These are phyloP conservation scores for Magnolia sinica DNA, from an alignment of 164 flowering plant species.

Conservation along the genomic window DNA sequence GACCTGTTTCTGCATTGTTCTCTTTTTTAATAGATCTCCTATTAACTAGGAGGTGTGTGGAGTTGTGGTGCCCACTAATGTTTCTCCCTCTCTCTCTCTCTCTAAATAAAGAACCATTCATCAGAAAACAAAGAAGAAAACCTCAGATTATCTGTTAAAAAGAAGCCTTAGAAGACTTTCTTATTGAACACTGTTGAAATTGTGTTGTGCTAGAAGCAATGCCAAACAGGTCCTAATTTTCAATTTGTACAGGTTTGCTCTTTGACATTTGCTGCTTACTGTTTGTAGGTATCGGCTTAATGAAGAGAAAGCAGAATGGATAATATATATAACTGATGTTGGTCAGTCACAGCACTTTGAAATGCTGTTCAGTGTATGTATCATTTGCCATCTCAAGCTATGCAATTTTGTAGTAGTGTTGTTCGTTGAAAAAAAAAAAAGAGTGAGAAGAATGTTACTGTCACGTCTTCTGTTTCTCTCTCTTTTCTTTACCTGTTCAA, in stretches of 20 bases:
- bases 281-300: constrained; percentile 85
- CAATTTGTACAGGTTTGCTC: background rate
- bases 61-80: too few relatives aligned
- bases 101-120: too few relatives aligned
- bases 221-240: background rate
- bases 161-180: too few relatives aligned
- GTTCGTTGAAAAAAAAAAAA: too few relatives aligned
- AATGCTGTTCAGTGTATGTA: constrained; percentile 83
- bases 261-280: constrained; percentile 11
- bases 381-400: background rate
- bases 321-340: constrained; percentile 92
- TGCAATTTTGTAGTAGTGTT: background rate
- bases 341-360: constrained; percentile 92
- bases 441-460: background rate
- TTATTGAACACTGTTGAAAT: too few relatives aligned
- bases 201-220: too few relatives aligned
- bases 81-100: too few relatives aligned
- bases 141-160: too few relatives aligned
- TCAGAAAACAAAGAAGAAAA: too few relatives aligned
- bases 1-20: too few relatives aligned
- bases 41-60: too few relatives aligned
- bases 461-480: background rate
- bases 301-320: constrained; percentile 96
- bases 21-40: too few relatives aligned
- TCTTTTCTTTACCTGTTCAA: background rate